A percentile compares a stretch with the other conserved stretches of the same genome.
phyloP scores from a whole-genome alignment of 805 yeast genomes.

The Kodamaea leandrae region DNA sequence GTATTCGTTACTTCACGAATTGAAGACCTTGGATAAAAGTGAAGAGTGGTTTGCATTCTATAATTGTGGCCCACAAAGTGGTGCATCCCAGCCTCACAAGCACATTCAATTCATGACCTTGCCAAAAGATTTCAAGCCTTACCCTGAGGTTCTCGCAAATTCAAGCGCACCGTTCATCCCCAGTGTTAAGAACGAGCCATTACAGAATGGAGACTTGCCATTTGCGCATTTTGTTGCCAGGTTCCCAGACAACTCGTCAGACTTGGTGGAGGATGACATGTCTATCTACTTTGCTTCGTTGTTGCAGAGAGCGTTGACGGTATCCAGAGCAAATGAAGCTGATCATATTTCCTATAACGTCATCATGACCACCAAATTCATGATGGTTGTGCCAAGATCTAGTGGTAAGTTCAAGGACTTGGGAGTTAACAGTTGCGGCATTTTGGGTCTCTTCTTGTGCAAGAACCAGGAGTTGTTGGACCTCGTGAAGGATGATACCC shows the following conservation, averaged over 20 bases:
- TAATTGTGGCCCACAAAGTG: conserved; percentile 84
- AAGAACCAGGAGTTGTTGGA: conserved; percentile 58
- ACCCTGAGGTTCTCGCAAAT: conserved; percentile 49
- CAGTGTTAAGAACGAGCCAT: conserved; percentile 51
- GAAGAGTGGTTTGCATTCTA: conserved; percentile 74
- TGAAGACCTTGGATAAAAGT: conserved; percentile 37
- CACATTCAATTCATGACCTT: conserved; percentile 83
- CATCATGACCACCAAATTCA: conserved; percentile 76
- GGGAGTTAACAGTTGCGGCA: conserved; percentile 80
- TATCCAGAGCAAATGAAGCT: conserved; percentile 51
- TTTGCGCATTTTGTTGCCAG: conserved; percentile 84
- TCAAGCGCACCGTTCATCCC: conserved; percentile 55
- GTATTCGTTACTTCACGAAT: conserved; percentile 49
- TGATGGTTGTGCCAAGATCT: conserved; percentile 83
- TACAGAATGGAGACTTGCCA: conserved; percentile 58
- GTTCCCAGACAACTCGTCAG: conserved; percentile 37
- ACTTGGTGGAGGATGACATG: conserved; percentile 52
- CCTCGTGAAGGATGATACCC: conserved; percentile 46
- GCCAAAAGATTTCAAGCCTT: conserved; percentile 56
- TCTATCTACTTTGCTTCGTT: conserved; percentile 70
- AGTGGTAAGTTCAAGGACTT: conserved; percentile 48
- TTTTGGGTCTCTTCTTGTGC: conserved; percentile 73
- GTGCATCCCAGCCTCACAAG: conserved; percentile 94
- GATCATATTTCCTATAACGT: conserved; percentile 71
- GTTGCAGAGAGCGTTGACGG: conserved; percentile 67